Conservation (phyloP, 2,329 filamentous ascomycete species). For the Ceratocystis cacaofunesta region DNA sequence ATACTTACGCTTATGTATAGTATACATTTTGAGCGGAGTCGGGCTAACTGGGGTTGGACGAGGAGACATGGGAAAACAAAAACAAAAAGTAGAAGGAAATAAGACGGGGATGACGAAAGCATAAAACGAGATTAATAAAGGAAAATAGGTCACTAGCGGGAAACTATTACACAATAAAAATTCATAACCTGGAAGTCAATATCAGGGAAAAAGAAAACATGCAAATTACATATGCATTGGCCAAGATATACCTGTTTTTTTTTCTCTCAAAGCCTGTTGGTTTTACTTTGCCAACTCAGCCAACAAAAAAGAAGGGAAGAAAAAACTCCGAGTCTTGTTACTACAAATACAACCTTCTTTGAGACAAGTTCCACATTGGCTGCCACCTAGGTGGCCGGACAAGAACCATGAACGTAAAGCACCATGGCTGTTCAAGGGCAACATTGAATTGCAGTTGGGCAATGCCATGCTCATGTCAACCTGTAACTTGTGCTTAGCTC, state of each 20-base stretch:
- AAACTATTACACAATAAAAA: background rate
- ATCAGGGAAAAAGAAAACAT: background rate
- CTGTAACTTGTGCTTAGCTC: background rate
- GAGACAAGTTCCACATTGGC: background rate
- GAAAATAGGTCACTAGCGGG: background rate
- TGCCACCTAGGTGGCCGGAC: background rate
- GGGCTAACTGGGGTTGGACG: background rate
- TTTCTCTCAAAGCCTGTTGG: background rate
- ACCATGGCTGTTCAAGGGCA: background rate
- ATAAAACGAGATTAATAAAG: background rate
- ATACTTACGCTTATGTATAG: background rate
- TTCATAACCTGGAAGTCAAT: background rate
- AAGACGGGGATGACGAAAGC: background rate
- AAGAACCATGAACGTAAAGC: background rate
- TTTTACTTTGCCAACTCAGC: background rate
- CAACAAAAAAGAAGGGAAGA: background rate
- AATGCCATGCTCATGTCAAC: background rate
- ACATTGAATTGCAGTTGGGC: background rate
- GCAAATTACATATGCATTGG: background rate
- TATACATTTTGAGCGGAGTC: background rate
- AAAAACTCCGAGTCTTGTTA: background rate
- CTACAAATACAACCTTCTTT: background rate
- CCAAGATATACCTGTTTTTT: background rate
- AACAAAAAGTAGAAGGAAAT: background rate
- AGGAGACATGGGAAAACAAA: background rate